These are phyloP conservation scores for Casuarina glauca DNA, from an alignment of 306 rosid genomes.

Conservation along the genomic window DNA sequence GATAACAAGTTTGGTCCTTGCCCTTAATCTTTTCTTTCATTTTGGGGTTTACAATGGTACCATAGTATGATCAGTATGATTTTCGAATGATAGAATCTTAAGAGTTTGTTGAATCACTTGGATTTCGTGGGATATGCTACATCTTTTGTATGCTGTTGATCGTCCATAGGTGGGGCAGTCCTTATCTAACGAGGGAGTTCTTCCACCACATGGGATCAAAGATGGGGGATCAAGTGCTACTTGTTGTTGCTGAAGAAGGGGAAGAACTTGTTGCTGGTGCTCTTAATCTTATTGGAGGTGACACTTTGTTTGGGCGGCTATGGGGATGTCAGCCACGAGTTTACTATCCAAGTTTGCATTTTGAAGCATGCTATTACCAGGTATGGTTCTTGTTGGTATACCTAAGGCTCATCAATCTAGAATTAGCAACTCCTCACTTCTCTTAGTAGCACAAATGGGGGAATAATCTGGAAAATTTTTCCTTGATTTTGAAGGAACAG, in stretches of 20 bases:
- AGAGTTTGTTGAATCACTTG: constrained; percentile 14
- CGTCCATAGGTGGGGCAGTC: constrained; percentile 87
- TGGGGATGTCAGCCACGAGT: constrained; percentile 84
- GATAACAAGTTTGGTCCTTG: constrained; percentile 73
- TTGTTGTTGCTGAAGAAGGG: constrained; percentile 86
- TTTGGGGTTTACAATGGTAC: not conserved
- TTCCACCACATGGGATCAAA: constrained; percentile 79
- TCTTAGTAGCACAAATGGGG: not conserved
- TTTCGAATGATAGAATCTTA: not conserved
- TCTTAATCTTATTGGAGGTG: constrained; percentile 94
- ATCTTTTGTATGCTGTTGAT: constrained; percentile 25
- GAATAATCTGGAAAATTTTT: not conserved
- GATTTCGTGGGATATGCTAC: constrained; percentile 19
- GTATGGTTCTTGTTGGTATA: constrained; percentile 30
- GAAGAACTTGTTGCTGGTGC: constrained; percentile 93
- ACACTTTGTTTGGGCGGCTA: constrained; percentile 84
- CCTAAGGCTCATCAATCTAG: not conserved
- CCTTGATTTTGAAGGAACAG: not conserved
- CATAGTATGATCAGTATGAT: not conserved
- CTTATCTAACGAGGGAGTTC: constrained; percentile 83
- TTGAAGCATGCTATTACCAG: constrained; percentile 99
- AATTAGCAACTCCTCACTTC: not conserved
- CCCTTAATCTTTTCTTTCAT: constrained; percentile 15
- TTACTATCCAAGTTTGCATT: constrained; percentile 86
- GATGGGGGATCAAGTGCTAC: constrained; percentile 85